Evolutionary conservation across 2,329 filamentous ascomycete species (phyloP).

Genomic region (Catunica adiposa): DNA sequence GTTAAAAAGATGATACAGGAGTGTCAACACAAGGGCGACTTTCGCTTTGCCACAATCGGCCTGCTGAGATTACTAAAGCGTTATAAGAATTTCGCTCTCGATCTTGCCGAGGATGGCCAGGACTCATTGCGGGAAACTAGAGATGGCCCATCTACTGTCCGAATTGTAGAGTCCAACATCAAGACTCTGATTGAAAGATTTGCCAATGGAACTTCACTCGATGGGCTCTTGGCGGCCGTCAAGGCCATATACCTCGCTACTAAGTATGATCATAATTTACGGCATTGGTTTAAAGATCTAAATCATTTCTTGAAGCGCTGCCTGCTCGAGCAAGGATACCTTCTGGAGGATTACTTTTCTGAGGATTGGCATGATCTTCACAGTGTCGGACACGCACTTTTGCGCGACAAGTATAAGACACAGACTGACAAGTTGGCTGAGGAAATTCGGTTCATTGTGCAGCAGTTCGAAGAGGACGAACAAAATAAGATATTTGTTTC

Average conservation of each 20-base stretch:
- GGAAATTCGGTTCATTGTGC: constrained; percentile 74
- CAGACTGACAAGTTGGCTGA: constrained; percentile 79
- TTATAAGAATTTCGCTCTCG: constrained; percentile 61
- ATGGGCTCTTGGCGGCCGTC: constrained; percentile 73
- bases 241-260: constrained; percentile 75
- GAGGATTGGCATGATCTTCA: constrained; percentile 72
- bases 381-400: constrained; percentile 69
- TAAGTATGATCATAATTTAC: constrained; percentile 71
- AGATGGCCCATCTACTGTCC: constrained; percentile 40
- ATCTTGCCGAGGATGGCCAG: constrained; percentile 44
- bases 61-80: constrained; percentile 69
- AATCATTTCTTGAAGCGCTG: constrained; percentile 66
- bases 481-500: constrained; percentile 69
- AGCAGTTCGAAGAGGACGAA: constrained; percentile 77
- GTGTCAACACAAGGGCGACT: constrained; percentile 88
- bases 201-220: constrained; percentile 79
- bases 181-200: constrained; percentile 86
- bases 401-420: constrained; percentile 71
- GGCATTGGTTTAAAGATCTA: constrained; percentile 71
- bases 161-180: constrained; percentile 61
- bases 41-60: constrained; percentile 79
- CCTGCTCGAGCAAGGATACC: constrained; percentile 77
- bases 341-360: constrained; percentile 66
- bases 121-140: constrained; percentile 53
- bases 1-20: constrained; percentile 96